phyloP scores from a whole-genome alignment of 2,329 filamentous ascomycete species.

The Xylariomycetidae sp. region DNA sequence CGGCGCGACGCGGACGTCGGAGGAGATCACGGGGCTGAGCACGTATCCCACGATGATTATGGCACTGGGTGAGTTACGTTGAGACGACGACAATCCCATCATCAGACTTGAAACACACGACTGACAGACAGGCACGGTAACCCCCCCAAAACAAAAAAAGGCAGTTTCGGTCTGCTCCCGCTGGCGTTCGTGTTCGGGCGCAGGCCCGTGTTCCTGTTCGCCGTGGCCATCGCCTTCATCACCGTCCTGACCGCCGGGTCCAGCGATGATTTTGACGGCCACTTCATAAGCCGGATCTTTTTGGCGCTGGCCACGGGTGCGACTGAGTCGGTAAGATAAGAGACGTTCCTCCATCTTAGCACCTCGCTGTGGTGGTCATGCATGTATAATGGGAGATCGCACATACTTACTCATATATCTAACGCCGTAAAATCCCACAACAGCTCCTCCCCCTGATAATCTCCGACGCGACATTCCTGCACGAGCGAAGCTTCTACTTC shows the following conservation, averaged over 20 bases:
- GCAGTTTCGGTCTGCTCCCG: slow-evolving; percentile 32
- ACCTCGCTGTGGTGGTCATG: too few species aligned
- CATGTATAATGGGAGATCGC: too few species aligned
- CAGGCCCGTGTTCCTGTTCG: slow-evolving; percentile 29
- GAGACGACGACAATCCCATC: too few species aligned
- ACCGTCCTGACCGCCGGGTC: slow-evolving; percentile 30
- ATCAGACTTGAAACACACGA: too few species aligned
- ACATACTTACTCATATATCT: background rate
- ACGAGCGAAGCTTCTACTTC: slow-evolving; percentile 31
- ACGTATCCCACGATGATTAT: slow-evolving; percentile 7
- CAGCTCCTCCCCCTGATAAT: slow-evolving; percentile 32
- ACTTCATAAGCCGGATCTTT: slow-evolving; percentile 32
- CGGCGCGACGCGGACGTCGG: slow-evolving; percentile 1
- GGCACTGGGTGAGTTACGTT: slow-evolving; percentile 10
- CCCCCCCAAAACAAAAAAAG: too few species aligned
- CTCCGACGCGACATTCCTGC: slow-evolving; percentile 35
- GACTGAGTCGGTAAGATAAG: slow-evolving; percentile 24
- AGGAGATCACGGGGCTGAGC: slow-evolving; percentile 3
- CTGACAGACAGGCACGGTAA: too few species aligned
- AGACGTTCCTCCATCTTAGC: too few species aligned
- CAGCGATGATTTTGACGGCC: slow-evolving; percentile 28
- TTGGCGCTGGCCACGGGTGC: slow-evolving; percentile 33
- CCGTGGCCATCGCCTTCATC: slow-evolving; percentile 26
- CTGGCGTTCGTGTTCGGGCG: slow-evolving; percentile 33
- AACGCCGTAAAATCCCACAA: too few species aligned